A percentile compares a stretch with the other conserved stretches of the same genome.
These are phyloP conservation scores for Yarrowia galli DNA, from an alignment of 1,139 yeast genomes.

Conservation along the genomic window DNA sequence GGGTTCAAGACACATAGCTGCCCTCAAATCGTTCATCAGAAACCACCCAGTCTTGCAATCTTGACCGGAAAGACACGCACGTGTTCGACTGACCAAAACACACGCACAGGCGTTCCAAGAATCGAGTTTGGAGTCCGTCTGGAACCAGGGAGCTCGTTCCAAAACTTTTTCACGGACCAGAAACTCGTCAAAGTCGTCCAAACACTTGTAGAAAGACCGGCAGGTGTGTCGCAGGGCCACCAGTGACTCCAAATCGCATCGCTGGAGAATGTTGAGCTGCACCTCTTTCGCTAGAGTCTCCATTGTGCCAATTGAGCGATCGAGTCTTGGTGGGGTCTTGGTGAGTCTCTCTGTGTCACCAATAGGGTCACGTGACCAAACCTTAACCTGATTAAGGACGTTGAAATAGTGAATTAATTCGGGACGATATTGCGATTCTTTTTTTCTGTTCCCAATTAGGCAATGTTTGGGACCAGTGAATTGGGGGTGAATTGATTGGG, in stretches of 20 bases:
- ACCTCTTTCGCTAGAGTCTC: neutral
- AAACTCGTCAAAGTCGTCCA: neutral
- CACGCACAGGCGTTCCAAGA: neutral
- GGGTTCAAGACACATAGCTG: neutral
- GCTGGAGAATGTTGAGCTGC: neutral
- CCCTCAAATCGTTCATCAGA: neutral
- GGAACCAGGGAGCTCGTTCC: slow-evolving; percentile 3
- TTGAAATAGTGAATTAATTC: too few relatives aligned
- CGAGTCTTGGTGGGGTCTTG: too few relatives aligned
- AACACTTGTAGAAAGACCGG: neutral
- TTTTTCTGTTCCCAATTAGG: too few relatives aligned
- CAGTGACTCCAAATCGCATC: neutral
- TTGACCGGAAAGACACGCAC: neutral
- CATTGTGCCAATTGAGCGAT: too few relatives aligned
- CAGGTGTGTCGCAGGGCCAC: neutral
- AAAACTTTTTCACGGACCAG: neutral
- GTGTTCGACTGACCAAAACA: neutral
- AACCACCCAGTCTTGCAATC: neutral
- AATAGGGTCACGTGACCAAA: too few relatives aligned
- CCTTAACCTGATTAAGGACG: too few relatives aligned
- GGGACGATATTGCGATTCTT: too few relatives aligned
- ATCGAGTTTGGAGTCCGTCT: neutral
- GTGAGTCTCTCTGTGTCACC: too few relatives aligned
- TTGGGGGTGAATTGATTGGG: too few relatives aligned
- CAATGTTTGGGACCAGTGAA: too few relatives aligned